Evolutionary conservation across 1,284 basidiomycete genomes (phyloP).

Genomic region (Pholiota adiposa): DNA sequence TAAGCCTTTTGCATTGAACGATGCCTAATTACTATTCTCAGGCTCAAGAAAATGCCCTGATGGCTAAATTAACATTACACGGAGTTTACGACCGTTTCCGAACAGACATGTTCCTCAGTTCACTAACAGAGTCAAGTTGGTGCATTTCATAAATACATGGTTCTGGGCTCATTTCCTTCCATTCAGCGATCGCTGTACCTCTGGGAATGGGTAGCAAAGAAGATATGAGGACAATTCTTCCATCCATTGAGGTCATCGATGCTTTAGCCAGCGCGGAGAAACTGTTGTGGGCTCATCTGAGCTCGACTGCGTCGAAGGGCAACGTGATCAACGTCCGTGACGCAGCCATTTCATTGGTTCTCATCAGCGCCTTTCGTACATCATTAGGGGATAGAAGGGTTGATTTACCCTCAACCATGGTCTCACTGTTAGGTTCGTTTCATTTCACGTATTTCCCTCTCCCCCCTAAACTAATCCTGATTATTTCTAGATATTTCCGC

Average conservation of each 20-base stretch:
- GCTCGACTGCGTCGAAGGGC: slow-evolving; percentile 60
- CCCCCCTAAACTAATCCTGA: slow-evolving; percentile 5
- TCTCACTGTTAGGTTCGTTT: slow-evolving; percentile 70
- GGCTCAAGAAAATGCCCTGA: slow-evolving; percentile 74
- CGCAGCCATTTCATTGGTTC: slow-evolving; percentile 68
- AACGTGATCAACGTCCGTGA: slow-evolving; percentile 74
- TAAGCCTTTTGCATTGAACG: neutral
- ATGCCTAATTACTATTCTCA: slow-evolving; percentile 29
- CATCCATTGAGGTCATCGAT: slow-evolving; percentile 64
- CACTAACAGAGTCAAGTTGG: slow-evolving; percentile 84
- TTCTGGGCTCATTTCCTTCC: slow-evolving; percentile 4
- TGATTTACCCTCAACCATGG: slow-evolving; percentile 50
- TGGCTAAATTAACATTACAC: slow-evolving; percentile 76
- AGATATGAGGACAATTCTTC: slow-evolving; percentile 36
- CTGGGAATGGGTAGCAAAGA: slow-evolving; percentile 71
- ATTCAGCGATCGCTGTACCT: slow-evolving; percentile 79
- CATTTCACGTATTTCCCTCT: too few relatives aligned
- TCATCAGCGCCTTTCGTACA: slow-evolving; percentile 77
- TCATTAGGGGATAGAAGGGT: slow-evolving; percentile 68
- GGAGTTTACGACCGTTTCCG: slow-evolving; percentile 79
- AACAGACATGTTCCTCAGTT: slow-evolving; percentile 86
- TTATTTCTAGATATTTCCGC: slow-evolving; percentile 61
- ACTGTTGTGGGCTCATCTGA: slow-evolving; percentile 70
- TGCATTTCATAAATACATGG: slow-evolving; percentile 10
- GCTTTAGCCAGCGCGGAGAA: slow-evolving; percentile 70